Evolutionary conservation across 257 asterid species (phyloP), one percentile per base, ranked within the genome.

Genomic region (Salvia rosmarinus): DNA sequence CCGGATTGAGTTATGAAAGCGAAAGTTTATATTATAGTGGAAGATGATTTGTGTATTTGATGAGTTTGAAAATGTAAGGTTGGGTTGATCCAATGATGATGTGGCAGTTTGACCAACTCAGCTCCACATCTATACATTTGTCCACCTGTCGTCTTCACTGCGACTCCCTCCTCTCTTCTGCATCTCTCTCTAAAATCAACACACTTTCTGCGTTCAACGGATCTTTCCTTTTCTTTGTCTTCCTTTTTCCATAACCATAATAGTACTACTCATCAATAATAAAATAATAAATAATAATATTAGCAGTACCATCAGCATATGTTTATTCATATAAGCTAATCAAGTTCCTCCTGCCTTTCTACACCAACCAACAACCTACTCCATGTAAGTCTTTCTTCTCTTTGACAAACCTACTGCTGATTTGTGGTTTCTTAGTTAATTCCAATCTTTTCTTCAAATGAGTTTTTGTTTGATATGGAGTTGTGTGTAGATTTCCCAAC

Each of bases 91-190:
- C 60, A 69, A 69, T 1, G 59, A 21, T 77, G 82, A 80, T 37
- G 64, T 81, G 76, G 73, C 44, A 72, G 64, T 78, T 81, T 81
- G 85, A 81, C 85, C 74, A 59, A 20, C 65, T 81, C 77, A 9
- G 52, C 55, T 71, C 55, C 49, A 64, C 67, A 75, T 78, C 81
- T 75, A 57, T 62, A 42, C 73, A 51, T 13, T 40, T 64, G 82
- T 70, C 58, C 47, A 69, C 70, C 67, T 35, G 39, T 43, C 73
- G 0, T 61, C 56, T 70, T 63, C 80, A 50, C 58, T 64, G 66
- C 70, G 35, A 30, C 49, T 49, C 44, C 10, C 32, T 50, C 55
- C 50, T 42, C 17, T 40, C 5, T 2, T 60, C 19, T 10, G 54
- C 34, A 43, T 47, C 68, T 65, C 50, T 66, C 51, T 67, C 67